Conservation (phyloP, 371 early-diverging fungal species). For the Blakeslea trispora region DNA sequence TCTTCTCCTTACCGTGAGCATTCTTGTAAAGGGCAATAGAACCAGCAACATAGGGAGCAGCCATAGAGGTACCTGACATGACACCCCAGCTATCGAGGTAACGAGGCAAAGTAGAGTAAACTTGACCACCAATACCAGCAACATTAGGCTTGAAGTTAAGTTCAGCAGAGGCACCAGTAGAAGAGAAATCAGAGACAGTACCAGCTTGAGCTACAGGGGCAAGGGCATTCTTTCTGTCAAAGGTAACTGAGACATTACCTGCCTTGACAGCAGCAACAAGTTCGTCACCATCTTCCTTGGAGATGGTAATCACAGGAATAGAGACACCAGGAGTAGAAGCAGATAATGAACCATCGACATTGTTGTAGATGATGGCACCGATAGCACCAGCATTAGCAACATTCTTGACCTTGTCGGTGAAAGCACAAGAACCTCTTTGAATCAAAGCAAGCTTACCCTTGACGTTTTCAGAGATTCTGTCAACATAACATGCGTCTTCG, state of each 20-base stretch:
- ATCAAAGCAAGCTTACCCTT: conserved; percentile 52
- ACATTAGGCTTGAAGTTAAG: conserved; percentile 54
- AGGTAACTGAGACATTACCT: conserved; percentile 11
- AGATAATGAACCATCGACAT: conserved; percentile 24
- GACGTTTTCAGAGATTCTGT: conserved; percentile 25
- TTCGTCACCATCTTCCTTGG: conserved; percentile 27
- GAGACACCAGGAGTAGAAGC: conserved; percentile 15
- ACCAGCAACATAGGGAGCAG: conserved; percentile 77
- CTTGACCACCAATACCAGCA: conserved; percentile 66
- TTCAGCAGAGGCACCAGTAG: conserved; percentile 37
- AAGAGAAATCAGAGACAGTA: conserved; percentile 45
- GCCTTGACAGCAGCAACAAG: conserved; percentile 23
- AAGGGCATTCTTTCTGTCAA: conserved; percentile 13
- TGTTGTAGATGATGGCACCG: conserved; percentile 54
- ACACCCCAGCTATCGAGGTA: conserved; percentile 51
- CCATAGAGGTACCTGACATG: conserved; percentile 62
- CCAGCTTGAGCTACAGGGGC: conserved; percentile 29
- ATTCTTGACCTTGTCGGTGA: conserved; percentile 50
- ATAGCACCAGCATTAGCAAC: conserved; percentile 50
- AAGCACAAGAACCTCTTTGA: conserved; percentile 57
- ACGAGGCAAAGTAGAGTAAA: conserved; percentile 62
- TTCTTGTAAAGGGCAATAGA: conserved; percentile 61
- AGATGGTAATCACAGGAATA: conserved; percentile 42
- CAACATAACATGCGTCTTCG: conserved; percentile 19
- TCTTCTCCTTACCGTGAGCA: conserved; percentile 30